Evolutionary conservation across 1,284 basidiomycete genomes (phyloP).

Genomic region (Gymnopus androsaceus): DNA sequence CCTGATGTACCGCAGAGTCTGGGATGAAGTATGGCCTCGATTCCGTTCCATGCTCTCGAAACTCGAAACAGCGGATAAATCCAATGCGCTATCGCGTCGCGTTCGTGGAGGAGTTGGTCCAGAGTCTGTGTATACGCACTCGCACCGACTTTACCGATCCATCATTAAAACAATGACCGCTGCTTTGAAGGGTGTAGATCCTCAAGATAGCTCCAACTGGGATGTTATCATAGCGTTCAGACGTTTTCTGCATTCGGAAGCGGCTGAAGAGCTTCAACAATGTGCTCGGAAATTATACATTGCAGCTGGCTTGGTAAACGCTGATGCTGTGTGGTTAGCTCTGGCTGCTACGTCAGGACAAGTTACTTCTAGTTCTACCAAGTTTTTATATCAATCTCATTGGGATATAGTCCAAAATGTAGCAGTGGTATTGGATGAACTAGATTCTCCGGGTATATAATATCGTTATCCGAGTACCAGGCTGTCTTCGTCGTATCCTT

Average conservation of each 20-base stretch:
- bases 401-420: conserved; percentile 68
- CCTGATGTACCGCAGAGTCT: conserved; percentile 81
- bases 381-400: conserved; percentile 52
- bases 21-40: conserved; percentile 90
- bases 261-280: conserved; percentile 73
- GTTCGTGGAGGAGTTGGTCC: conserved; percentile 55
- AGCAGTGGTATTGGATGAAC: conserved; percentile 40
- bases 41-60: conserved; percentile 62
- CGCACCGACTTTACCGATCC: conserved; percentile 74
- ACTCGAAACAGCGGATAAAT: conserved; percentile 61
- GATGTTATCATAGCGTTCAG: conserved; percentile 74
- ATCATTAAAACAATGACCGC: conserved; percentile 73
- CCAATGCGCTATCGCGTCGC: conserved; percentile 64
- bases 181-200: conserved; percentile 63
- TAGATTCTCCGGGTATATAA: conserved; percentile 7
- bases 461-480: not conserved
- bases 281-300: conserved; percentile 67
- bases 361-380: conserved; percentile 39
- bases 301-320: conserved; percentile 61
- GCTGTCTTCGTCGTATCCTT: not conserved
- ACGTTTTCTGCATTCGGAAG: conserved; percentile 67
- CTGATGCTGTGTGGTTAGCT: conserved; percentile 82
- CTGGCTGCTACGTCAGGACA: conserved; percentile 58
- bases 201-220: conserved; percentile 75
- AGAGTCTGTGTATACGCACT: conserved; percentile 73